Conservation (phyloP, 1,284 basidiomycete genomes). For the Anthracocystis walkeri region DNA sequence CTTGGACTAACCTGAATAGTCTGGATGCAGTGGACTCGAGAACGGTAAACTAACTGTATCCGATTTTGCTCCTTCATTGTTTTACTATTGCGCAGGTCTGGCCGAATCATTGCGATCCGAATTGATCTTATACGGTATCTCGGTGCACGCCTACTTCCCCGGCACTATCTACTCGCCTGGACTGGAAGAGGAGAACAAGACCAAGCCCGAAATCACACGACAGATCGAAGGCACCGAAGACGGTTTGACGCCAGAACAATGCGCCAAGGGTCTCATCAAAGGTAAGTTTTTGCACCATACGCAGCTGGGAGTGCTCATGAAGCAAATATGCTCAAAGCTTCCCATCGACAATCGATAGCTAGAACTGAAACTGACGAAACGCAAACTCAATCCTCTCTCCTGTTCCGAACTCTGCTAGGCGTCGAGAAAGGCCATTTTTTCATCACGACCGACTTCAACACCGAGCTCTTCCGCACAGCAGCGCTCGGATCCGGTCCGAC, state of each 20-base stretch:
- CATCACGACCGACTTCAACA: slow-evolving; percentile 64
- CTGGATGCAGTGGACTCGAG: not conserved
- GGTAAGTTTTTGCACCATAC: slow-evolving; percentile 72
- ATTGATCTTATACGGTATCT: slow-evolving; percentile 81
- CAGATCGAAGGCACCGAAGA: slow-evolving; percentile 85
- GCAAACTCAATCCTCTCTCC: not conserved
- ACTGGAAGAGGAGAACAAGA: slow-evolving; percentile 81
- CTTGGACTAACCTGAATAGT: no score
- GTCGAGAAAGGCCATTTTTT: slow-evolving; percentile 55
- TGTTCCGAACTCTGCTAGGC: slow-evolving; percentile 14
- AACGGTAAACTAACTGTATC: not conserved
- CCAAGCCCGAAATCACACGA: slow-evolving; percentile 82
- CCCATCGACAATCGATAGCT: no score
- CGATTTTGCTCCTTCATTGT: not conserved
- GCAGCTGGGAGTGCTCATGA: no score
- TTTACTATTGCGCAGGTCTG: slow-evolving; percentile 74
- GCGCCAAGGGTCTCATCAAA: slow-evolving; percentile 76
- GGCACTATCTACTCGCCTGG: slow-evolving; percentile 86
- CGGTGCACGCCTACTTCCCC: slow-evolving; percentile 87
- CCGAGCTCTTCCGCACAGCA: slow-evolving; percentile 59
- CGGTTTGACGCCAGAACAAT: slow-evolving; percentile 77
- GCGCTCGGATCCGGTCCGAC: slow-evolving; percentile 59
- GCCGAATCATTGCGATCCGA: slow-evolving; percentile 88
- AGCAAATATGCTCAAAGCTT: no score
- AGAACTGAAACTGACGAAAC: slow-evolving; percentile 5